phyloP scores from a whole-genome alignment of 495 filamentous ascomycete species.

The Podospora pseudoanserina region DNA sequence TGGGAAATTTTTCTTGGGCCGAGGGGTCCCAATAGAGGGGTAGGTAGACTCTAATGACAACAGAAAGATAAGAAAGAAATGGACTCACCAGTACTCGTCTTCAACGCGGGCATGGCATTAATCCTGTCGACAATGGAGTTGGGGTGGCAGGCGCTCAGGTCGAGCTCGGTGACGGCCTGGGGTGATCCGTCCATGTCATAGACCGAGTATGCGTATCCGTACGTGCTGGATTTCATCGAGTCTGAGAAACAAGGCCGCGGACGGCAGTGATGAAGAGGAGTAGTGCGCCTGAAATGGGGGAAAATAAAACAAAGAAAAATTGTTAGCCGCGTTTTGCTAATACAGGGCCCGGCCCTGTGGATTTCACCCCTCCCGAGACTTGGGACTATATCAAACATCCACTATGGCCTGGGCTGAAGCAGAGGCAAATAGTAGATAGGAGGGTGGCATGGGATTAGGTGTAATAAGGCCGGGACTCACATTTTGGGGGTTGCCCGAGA shows the following conservation, averaged over 20 bases:
- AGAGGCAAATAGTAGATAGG: conserved; percentile 8
- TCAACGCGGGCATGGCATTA: conserved; percentile 47
- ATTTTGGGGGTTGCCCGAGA: conserved; percentile 5
- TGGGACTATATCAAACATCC: conserved; percentile 5
- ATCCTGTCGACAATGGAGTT: conserved; percentile 44
- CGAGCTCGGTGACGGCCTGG: conserved; percentile 43
- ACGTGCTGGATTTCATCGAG: neutral
- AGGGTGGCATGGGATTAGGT: conserved; percentile 8
- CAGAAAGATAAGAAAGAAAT: conserved; percentile 4
- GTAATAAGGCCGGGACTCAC: neutral
- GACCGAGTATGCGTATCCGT: conserved; percentile 3
- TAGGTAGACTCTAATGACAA: neutral
- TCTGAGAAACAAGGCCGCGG: neutral
- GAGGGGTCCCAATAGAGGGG: neutral
- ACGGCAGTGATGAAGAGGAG: neutral
- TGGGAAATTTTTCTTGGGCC: neutral
- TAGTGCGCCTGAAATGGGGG: conserved; percentile 4
- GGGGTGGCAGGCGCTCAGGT: conserved; percentile 43
- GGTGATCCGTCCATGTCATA: conserved; percentile 30
- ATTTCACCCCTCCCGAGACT: conserved; percentile 6
- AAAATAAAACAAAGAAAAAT: neutral
- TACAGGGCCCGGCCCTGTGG: conserved; percentile 11
- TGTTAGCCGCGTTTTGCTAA: conserved; percentile 8
- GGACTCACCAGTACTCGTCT: conserved; percentile 48
- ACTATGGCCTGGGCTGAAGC: conserved; percentile 2